Percentiles rank a stretch among this genome's conserved stretches.
Conservation (phyloP, 2,329 filamentous ascomycete species). For the Stachybotrys elegans region DNA sequence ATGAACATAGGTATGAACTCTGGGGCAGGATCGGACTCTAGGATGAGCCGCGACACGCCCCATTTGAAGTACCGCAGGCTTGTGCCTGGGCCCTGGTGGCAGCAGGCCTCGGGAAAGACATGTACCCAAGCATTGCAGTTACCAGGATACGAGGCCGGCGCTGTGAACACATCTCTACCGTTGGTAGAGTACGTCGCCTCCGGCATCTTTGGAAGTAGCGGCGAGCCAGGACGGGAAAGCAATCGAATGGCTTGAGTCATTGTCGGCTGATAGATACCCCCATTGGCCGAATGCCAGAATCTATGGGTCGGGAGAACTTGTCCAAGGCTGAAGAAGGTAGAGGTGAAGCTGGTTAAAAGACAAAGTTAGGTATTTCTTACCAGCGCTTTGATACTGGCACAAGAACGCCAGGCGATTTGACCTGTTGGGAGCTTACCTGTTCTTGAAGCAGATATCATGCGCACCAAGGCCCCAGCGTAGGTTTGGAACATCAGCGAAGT, state of each 20-base stretch:
- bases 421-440: slow-evolving; percentile 51
- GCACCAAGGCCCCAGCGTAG: slow-evolving; percentile 86
- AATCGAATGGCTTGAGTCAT: slow-evolving; percentile 81
- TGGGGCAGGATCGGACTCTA: slow-evolving; percentile 82
- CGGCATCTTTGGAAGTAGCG: slow-evolving; percentile 39
- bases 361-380: too few relatives aligned
- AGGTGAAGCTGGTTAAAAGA: slow-evolving; percentile 48
- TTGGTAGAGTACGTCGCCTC: slow-evolving; percentile 58
- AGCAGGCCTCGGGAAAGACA: slow-evolving; percentile 91
- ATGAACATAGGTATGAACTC: slow-evolving; percentile 93
- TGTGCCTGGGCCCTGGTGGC: slow-evolving; percentile 77
- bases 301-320: slow-evolving; percentile 91
- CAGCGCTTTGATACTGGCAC: too few relatives aligned
- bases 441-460: slow-evolving; percentile 92
- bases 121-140: slow-evolving; percentile 83
- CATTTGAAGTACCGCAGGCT: slow-evolving; percentile 97
- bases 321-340: slow-evolving; percentile 80
- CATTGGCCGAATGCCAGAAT: slow-evolving; percentile 67
- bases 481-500: slow-evolving; percentile 67
- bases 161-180: slow-evolving; percentile 58
- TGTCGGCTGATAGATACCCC: slow-evolving; percentile 86
- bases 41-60: slow-evolving; percentile 85
- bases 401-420: too few relatives aligned
- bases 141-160: slow-evolving; percentile 65
- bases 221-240: slow-evolving; percentile 53